Evolutionary conservation across 1,284 basidiomycete genomes (phyloP).

Genomic region (Erythrobasidium hasegawianum): DNA sequence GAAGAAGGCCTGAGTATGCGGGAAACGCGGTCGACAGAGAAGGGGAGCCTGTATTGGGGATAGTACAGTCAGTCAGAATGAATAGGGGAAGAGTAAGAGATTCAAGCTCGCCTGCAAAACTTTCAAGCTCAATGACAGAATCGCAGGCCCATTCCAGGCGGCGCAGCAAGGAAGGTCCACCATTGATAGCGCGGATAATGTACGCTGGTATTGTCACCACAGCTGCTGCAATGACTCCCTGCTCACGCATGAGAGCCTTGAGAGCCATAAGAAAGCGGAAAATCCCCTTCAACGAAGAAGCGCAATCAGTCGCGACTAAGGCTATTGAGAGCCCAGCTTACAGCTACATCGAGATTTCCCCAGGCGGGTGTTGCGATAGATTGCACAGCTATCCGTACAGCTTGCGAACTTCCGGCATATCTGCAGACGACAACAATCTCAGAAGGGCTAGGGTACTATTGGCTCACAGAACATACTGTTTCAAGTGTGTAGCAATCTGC

Average conservation of each 20-base stretch:
- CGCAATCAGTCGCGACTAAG: too few species aligned
- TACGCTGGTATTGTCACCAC: constrained; percentile 61
- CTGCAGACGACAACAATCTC: too few species aligned
- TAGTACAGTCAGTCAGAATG: neutral
- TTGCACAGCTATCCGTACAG: constrained; percentile 39
- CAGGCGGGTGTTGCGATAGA: constrained; percentile 39
- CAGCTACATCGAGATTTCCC: constrained; percentile 24
- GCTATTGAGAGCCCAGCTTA: constrained; percentile 1
- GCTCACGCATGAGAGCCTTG: constrained; percentile 58
- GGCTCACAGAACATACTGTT: too few species aligned
- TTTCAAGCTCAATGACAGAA: constrained; percentile 66
- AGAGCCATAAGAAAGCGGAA: constrained; percentile 66
- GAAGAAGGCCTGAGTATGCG: constrained; percentile 75
- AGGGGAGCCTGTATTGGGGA: constrained; percentile 60
- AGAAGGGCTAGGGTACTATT: too few species aligned
- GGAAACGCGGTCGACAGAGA: constrained; percentile 66
- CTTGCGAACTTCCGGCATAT: neutral
- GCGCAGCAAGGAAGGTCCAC: constrained; percentile 64
- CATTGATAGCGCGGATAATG: constrained; percentile 49
- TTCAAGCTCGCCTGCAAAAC: constrained; percentile 73
- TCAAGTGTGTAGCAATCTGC: neutral
- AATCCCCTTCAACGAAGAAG: constrained; percentile 68
- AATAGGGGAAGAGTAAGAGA: neutral
- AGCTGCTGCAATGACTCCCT: constrained; percentile 57
- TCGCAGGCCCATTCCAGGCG: constrained; percentile 77